Base-by-base conservation (phyloP, 2,329 filamentous ascomycete species). In the Ceratocystis variospora region DNA sequence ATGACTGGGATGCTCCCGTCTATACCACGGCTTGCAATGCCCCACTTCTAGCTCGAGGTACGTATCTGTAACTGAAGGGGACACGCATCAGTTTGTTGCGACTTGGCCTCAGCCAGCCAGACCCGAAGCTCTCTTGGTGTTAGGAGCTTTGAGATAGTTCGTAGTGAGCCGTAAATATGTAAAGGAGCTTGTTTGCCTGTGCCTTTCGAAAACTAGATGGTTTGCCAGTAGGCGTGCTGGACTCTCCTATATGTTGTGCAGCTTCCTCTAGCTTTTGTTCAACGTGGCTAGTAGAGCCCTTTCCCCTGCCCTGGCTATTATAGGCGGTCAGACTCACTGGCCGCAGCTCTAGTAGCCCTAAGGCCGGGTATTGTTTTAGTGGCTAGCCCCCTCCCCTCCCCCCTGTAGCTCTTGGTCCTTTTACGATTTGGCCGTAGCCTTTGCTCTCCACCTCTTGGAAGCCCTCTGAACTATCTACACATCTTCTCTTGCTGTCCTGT, bases 81-180 rank as follows among this genome's bases (percentile, higher is more conserved):
- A 64, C 63, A 64, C 63, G 63, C 63, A 25, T 64, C 63, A 64
- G 63, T 64, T 64, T 64, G 50, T 48, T 48, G 63, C 33, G 63
- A 64, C 37, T 64, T 64, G 63, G 63, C 63, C 63, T 64, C 48
- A 64, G 37, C 15, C 15, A 59, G 55, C 25, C 15, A 37, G 55
- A 12, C 28, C 10, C 10, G 31, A 44, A 31, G 61, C 44, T 31
- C 17, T 50, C 19, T 31, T 31, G 25, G 44, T 31, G 17, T 28
- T n/a, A 25, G 44, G 61, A 48, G 61, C 61, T 48, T 63, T 12
- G 25, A 50, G 22, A 33, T 19, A 48, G 46, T 10, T 19, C 3
- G n/a, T 25, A 12, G 48, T 2, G 8, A 25, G 48, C 48, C 6
- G 12, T 50, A n/a, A 5, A 8, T 5, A 8, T 46, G 5, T 62